A percentile compares a stretch with the other conserved stretches of the same genome.
Evolutionary conservation across 2,329 filamentous ascomycete genomes (phyloP).

Genomic region (Cladosporium sp.): DNA sequence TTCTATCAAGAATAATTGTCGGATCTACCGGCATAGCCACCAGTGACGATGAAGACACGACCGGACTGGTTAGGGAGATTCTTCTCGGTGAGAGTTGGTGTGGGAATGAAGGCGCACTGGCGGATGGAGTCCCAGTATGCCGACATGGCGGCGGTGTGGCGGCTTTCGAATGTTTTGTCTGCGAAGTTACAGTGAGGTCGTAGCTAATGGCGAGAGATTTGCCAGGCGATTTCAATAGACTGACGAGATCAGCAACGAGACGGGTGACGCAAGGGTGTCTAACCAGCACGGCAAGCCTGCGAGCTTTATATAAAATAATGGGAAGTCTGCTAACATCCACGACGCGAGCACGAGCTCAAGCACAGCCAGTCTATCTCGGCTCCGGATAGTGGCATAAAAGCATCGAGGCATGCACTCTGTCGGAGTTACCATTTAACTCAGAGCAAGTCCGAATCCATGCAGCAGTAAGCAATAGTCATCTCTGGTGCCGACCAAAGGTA

Average conservation of each 20-base stretch:
- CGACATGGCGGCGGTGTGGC: constrained; percentile 16
- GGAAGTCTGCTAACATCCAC: background rate
- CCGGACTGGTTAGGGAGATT: constrained; percentile 46
- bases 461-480: background rate
- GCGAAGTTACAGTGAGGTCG: background rate
- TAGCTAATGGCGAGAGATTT: background rate
- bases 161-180: background rate
- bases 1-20: background rate
- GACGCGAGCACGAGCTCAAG: constrained; percentile 4
- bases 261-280: background rate
- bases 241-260: background rate
- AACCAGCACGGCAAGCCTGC: background rate
- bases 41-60: constrained; percentile 57
- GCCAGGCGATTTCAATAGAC: background rate
- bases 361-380: constrained; percentile 3
- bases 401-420: background rate
- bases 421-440: background rate
- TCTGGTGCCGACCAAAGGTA: background rate
- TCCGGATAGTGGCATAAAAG: background rate
- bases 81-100: constrained; percentile 47
- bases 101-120: constrained; percentile 35
- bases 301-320: background rate
- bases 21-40: constrained; percentile 44
- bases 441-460: background rate
- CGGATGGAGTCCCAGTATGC: constrained; percentile 24